These are phyloP conservation scores for Leccinum rimulosum DNA, from an alignment of 768 basidiomycete species.

Conservation along the genomic window DNA sequence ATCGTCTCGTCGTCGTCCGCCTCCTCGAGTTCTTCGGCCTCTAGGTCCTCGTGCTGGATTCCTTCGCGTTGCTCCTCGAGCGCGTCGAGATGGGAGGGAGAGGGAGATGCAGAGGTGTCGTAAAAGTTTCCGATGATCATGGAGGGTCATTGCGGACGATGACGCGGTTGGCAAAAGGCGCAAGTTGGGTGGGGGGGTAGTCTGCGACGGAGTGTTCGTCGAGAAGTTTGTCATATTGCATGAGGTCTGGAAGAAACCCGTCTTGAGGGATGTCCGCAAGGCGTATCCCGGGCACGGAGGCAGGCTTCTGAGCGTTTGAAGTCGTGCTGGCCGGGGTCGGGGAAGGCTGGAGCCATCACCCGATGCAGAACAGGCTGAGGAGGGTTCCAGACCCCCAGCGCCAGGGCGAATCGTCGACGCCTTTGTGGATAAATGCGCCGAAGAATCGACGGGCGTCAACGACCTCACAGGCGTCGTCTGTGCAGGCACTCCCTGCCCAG, in stretches of 20 bases:
- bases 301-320: background rate
- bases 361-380: no score
- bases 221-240: constrained; percentile 57
- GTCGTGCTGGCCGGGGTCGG: constrained; percentile 1
- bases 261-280: constrained; percentile 25
- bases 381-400: no score
- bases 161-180: constrained; percentile 59
- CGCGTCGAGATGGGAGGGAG: constrained; percentile 1
- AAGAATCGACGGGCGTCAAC: no score
- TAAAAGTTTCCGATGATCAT: constrained; percentile 48
- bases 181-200: constrained; percentile 50
- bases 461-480: no score
- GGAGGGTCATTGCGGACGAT: constrained; percentile 69
- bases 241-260: constrained; percentile 54
- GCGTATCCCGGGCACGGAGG: constrained; percentile 10
- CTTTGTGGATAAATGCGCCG: no score
- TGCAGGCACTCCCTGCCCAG: no score
- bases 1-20: constrained; percentile 21
- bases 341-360: background rate
- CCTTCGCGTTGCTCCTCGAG: constrained; percentile 10
- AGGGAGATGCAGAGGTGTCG: constrained; percentile 12
- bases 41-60: constrained; percentile 4
- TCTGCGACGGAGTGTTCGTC: constrained; percentile 57
- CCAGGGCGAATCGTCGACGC: no score
- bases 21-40: constrained; percentile 17